phyloP scores from a whole-genome alignment of 2,329 filamentous ascomycete genomes.

The Diaporthe aspalathi region DNA sequence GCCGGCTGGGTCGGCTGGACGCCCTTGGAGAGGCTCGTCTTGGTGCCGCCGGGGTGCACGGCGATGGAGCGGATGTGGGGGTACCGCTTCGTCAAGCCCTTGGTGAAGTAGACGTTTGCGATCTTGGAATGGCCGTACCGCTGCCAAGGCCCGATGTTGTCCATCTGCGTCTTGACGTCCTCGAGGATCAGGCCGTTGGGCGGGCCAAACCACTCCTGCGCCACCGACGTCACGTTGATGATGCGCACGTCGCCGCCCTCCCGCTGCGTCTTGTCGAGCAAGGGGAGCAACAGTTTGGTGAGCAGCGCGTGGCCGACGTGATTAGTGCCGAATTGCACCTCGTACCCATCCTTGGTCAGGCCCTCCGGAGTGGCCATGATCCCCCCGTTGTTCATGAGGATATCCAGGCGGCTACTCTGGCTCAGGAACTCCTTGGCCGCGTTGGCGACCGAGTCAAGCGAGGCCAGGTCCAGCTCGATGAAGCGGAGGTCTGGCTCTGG shows the following conservation, averaged over 20 bases:
- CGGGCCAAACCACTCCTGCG: neutral
- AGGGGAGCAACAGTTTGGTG: conserved; percentile 49
- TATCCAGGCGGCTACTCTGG: conserved; percentile 51
- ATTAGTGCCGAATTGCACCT: conserved; percentile 60
- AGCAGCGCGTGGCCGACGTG: conserved; percentile 60
- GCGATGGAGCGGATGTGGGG: conserved; percentile 44
- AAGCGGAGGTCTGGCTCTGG: conserved; percentile 41
- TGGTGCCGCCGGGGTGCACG: conserved; percentile 45
- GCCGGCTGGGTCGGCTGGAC: conserved; percentile 36
- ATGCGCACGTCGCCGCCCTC: conserved; percentile 43
- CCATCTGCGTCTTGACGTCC: conserved; percentile 4
- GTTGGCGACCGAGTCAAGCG: neutral
- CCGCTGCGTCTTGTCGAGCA: conserved; percentile 42
- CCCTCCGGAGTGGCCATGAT: conserved; percentile 52
- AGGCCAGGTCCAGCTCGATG: conserved; percentile 50
- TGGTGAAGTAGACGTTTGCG: conserved; percentile 48
- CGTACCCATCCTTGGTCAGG: conserved; percentile 57
- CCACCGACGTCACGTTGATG: conserved; percentile 34
- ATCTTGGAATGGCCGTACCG: conserved; percentile 52
- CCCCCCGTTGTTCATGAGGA: conserved; percentile 60
- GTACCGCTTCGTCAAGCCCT: conserved; percentile 46
- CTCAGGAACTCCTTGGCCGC: neutral
- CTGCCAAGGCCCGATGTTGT: conserved; percentile 29
- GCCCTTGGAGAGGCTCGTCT: conserved; percentile 1
- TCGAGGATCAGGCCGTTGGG: neutral